Evolutionary conservation across 2,329 filamentous ascomycete species (phyloP).

Genomic region (Helotiales sp.): DNA sequence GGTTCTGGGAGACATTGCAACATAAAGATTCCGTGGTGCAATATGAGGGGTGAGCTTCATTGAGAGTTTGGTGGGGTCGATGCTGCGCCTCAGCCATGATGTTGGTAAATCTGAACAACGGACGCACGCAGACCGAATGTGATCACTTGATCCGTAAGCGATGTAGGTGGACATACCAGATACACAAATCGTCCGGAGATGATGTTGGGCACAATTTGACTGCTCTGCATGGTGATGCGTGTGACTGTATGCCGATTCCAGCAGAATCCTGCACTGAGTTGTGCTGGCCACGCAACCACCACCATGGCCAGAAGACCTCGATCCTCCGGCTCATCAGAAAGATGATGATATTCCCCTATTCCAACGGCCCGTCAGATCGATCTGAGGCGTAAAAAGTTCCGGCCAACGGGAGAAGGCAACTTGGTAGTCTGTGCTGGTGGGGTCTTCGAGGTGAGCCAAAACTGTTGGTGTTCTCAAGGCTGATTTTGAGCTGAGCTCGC

Average conservation of each 20-base stretch:
- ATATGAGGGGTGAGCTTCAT: neutral
- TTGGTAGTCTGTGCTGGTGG: neutral
- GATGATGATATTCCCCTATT: neutral
- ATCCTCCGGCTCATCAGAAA: neutral
- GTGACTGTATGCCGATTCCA: constrained; percentile 5
- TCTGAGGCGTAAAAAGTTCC: neutral
- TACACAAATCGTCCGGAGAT: neutral
- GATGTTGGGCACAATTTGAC: constrained; percentile 7
- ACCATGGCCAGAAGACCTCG: neutral
- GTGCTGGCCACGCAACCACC: neutral
- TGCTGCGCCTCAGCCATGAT: constrained; percentile 1
- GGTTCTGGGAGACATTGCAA: neutral
- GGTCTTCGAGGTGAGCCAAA: neutral
- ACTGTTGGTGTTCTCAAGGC: constrained; percentile 10
- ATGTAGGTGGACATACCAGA: constrained; percentile 3
- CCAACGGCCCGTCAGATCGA: neutral
- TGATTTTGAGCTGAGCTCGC: too few relatives aligned
- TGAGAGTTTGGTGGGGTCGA: constrained; percentile 4
- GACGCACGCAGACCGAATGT: neutral
- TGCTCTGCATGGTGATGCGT: neutral
- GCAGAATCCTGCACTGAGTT: neutral
- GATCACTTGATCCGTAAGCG: constrained; percentile 19
- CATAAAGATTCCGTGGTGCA: neutral
- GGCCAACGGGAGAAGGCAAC: neutral
- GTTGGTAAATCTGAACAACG: neutral